phyloP scores from a whole-genome alignment of 176 grass and related monocot genomes.

The Thalia dealbata region DNA sequence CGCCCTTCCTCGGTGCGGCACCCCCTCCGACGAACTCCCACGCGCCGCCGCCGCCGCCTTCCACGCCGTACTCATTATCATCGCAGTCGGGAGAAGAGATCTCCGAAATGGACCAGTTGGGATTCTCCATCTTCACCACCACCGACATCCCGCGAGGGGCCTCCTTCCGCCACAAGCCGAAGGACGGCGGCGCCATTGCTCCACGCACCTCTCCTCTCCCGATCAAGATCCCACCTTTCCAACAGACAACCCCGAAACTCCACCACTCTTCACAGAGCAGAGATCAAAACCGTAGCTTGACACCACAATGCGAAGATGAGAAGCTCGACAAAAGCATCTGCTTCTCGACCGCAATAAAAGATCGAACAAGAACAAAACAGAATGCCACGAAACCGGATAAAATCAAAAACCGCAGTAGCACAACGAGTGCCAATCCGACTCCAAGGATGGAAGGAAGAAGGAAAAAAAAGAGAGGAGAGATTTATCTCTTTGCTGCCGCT shows the following conservation, averaged over 20 bases:
- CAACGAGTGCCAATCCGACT: neutral
- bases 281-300: neutral
- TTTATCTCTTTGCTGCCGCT: neutral
- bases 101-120: slow-evolving; percentile 50
- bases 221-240: neutral
- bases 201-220: neutral
- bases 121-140: slow-evolving; percentile 51
- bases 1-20: slow-evolving; percentile 16
- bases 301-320: neutral
- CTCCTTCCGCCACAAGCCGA: slow-evolving; percentile 26
- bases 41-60: neutral
- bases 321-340: neutral
- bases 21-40: neutral
- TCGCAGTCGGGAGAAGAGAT: slow-evolving; percentile 19
- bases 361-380: neutral
- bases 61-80: neutral
- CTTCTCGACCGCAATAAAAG: neutral
- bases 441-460: neutral
- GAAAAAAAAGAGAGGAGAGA: neutral
- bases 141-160: slow-evolving; percentile 31
- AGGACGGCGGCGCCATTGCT: slow-evolving; percentile 31
- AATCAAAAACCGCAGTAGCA: slow-evolving; percentile 5
- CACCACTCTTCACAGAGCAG: neutral
- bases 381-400: neutral
- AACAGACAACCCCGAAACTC: neutral